Conservation (phyloP, 73 alveolate species). For the Tetrahymena thermophila region DNA sequence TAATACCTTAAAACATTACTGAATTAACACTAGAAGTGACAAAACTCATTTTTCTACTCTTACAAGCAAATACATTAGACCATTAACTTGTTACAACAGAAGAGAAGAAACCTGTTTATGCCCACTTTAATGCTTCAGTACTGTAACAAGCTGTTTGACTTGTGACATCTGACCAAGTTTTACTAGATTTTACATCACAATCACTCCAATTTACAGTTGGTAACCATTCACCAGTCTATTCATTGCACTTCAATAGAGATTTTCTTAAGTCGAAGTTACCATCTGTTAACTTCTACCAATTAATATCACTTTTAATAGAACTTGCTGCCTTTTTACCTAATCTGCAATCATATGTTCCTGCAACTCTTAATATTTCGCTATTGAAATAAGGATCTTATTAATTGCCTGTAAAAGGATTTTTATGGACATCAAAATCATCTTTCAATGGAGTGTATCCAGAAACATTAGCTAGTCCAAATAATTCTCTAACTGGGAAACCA, state of each 20-base stretch:
- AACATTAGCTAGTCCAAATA: slow-evolving; percentile 58
- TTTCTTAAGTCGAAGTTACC: slow-evolving; percentile 31
- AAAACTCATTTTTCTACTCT: slow-evolving; percentile 31
- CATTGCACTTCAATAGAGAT: slow-evolving; percentile 18
- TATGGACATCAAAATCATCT: slow-evolving; percentile 46
- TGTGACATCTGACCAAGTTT: neutral
- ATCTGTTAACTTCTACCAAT: slow-evolving; percentile 25
- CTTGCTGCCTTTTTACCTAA: neutral
- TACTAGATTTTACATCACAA: neutral
- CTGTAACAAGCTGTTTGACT: slow-evolving; percentile 34
- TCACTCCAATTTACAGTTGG: slow-evolving; percentile 13
- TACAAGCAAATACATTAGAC: slow-evolving; percentile 41
- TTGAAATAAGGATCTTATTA: neutral
- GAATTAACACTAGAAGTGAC: neutral
- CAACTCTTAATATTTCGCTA: neutral
- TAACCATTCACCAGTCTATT: neutral
- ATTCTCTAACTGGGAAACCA: slow-evolving; percentile 65
- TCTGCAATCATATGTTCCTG: neutral
- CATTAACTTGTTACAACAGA: slow-evolving; percentile 31
- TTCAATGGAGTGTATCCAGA: slow-evolving; percentile 53
- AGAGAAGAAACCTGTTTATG: slow-evolving; percentile 36
- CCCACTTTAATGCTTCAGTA: slow-evolving; percentile 38
- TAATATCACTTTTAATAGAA: slow-evolving; percentile 9
- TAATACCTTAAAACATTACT: slow-evolving; percentile 31
- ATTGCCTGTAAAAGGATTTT: neutral